phyloP scores from a whole-genome alignment of 345 rosid species.

The Moringa oleifera region DNA sequence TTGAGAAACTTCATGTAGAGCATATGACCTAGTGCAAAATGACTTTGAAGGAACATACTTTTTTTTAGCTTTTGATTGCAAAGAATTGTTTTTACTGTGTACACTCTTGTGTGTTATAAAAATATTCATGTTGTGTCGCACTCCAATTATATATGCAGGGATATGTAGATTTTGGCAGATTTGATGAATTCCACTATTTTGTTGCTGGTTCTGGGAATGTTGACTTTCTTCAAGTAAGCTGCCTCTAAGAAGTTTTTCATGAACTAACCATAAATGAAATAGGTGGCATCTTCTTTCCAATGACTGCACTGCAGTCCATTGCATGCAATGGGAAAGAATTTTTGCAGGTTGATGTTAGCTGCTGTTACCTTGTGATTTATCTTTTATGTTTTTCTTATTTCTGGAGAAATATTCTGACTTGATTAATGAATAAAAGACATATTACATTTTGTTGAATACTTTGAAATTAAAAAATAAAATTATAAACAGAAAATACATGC shows the following conservation, averaged over 20 bases:
- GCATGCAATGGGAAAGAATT: too few species aligned
- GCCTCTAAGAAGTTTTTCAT: neutral
- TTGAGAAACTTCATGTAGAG: neutral
- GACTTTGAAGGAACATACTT: neutral
- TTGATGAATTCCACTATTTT: slow-evolving; percentile 60
- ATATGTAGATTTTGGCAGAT: slow-evolving; percentile 76
- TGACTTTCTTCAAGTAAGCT: slow-evolving; percentile 70
- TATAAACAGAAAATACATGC: neutral
- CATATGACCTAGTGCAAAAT: neutral
- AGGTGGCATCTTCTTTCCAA: neutral
- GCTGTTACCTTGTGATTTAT: too few species aligned
- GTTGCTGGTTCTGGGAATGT: slow-evolving; percentile 49
- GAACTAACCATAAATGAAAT: neutral
- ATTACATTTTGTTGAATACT: neutral
- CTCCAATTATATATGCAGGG: slow-evolving; percentile 51
- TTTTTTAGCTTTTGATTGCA: too few species aligned
- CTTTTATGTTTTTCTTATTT: too few species aligned
- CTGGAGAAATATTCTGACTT: too few species aligned
- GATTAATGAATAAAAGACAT: neutral
- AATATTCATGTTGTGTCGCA: neutral
- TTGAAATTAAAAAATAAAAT: neutral
- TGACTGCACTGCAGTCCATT: too few species aligned
- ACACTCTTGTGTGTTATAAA: neutral
- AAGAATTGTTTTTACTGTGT: too few species aligned
- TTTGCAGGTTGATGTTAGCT: too few species aligned